Conservation (phyloP, 139 green algal species). For the Closterium sp. region DNA sequence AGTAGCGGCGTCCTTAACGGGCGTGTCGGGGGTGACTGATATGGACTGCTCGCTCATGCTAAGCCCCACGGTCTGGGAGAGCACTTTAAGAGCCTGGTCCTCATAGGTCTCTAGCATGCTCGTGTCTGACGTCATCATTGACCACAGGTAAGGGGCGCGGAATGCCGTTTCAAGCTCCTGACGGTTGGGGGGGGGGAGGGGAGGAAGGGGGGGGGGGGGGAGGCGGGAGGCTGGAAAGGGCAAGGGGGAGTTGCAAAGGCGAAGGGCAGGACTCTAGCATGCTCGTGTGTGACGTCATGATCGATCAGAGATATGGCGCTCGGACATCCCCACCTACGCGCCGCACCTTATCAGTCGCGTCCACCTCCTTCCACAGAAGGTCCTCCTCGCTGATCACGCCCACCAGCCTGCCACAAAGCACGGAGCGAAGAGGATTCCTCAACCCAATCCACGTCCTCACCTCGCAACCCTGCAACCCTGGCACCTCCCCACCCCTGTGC, state of each 20-base stretch:
- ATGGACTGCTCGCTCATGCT: slow-evolving; percentile 7
- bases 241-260: too few relatives aligned
- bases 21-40: background rate
- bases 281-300: background rate
- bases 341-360: slow-evolving; percentile 1
- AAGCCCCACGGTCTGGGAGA: background rate
- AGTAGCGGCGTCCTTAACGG: background rate
- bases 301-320: too few relatives aligned
- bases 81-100: background rate
- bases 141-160: background rate
- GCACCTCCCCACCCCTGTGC: too few relatives aligned
- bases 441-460: too few relatives aligned
- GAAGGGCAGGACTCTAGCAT: background rate
- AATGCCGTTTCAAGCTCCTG: background rate
- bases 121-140: background rate
- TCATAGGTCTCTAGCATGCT: background rate
- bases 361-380: slow-evolving; percentile 6
- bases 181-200: too few relatives aligned
- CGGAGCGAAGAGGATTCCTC: too few relatives aligned
- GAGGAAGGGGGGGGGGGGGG: too few relatives aligned
- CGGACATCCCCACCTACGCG: too few relatives aligned
- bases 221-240: too few relatives aligned
- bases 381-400: background rate
- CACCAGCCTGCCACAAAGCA: too few relatives aligned
- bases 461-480: too few relatives aligned